Evolutionary conservation across 108 stramenopile genomes (phyloP).

Genomic region (Chaetoceros tenuissimus): DNA sequence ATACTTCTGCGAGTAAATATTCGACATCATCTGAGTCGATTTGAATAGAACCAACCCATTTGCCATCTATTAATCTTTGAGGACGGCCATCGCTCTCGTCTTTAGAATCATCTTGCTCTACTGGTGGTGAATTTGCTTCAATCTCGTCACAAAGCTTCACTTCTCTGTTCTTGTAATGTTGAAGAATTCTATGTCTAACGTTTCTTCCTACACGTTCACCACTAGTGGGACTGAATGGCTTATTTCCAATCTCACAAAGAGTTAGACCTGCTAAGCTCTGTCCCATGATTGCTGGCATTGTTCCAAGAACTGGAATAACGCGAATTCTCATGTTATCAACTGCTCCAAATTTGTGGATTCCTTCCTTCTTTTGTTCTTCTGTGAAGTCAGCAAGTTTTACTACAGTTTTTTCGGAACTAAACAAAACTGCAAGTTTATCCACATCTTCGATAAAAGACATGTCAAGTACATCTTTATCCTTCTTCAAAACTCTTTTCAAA

Average conservation of each 20-base stretch:
- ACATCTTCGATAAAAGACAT: slow-evolving; percentile 32
- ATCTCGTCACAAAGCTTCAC: slow-evolving; percentile 33
- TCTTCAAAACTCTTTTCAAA: slow-evolving; percentile 41
- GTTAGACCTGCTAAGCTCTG: slow-evolving; percentile 83
- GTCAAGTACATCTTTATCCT: slow-evolving; percentile 22
- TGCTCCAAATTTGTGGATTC: slow-evolving; percentile 81
- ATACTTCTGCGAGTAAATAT: slow-evolving; percentile 72
- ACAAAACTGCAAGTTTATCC: slow-evolving; percentile 72
- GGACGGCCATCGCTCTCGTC: slow-evolving; percentile 1
- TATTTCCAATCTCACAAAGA: slow-evolving; percentile 86
- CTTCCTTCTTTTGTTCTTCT: slow-evolving; percentile 79
- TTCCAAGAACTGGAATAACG: slow-evolving; percentile 93
- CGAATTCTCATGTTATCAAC: slow-evolving; percentile 94
- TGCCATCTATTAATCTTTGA: slow-evolving; percentile 10
- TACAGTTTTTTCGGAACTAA: slow-evolving; percentile 88
- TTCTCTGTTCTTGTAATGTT: slow-evolving; percentile 63
- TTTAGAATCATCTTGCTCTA: slow-evolving; percentile 2
- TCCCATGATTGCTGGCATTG: slow-evolving; percentile 96
- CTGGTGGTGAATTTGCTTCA: slow-evolving; percentile 9
- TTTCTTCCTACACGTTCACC: slow-evolving; percentile 76
- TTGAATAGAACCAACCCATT: slow-evolving; percentile 54
- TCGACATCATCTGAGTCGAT: slow-evolving; percentile 82
- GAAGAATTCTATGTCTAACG: slow-evolving; percentile 61
- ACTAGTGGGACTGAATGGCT: slow-evolving; percentile 79
- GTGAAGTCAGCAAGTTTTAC: slow-evolving; percentile 82